Percentiles rank a stretch among this genome's conserved stretches.
Conservation (phyloP, 1,284 basidiomycete genomes). For the Sporisorium scitamineum region DNA sequence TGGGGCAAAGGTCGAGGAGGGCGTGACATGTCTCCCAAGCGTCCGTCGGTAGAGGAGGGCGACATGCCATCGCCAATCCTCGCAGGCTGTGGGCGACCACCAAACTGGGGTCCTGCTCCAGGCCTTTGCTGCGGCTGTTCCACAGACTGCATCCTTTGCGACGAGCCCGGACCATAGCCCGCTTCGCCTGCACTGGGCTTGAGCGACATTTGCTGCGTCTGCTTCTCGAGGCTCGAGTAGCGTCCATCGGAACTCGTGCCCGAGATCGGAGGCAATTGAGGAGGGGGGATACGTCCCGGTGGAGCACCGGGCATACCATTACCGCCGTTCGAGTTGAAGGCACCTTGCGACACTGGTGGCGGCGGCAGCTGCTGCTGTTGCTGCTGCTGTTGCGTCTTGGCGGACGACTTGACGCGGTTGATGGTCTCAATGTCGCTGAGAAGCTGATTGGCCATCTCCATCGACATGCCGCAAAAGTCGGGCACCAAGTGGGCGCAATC, state of each 20-base stretch:
- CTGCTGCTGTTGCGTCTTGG: constrained; percentile 45
- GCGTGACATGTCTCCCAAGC: constrained; percentile 38
- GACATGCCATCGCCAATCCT: constrained; percentile 26
- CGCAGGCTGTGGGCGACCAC: constrained; percentile 35
- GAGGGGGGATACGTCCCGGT: constrained; percentile 33
- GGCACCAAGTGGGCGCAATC: constrained; percentile 98
- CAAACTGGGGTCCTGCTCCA: constrained; percentile 33
- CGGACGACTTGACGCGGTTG: constrained; percentile 70
- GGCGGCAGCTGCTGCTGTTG: constrained; percentile 20
- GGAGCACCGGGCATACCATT: constrained; percentile 29
- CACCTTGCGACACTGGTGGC: neutral
- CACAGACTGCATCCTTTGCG: constrained; percentile 36
- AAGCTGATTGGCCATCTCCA: constrained; percentile 97
- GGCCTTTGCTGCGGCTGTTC: constrained; percentile 28
- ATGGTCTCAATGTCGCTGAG: constrained; percentile 86
- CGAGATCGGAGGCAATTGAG: constrained; percentile 25
- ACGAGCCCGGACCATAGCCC: constrained; percentile 10
- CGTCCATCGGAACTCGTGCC: constrained; percentile 25
- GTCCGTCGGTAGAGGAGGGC: constrained; percentile 20
- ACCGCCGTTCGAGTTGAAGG: constrained; percentile 22
- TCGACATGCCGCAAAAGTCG: constrained; percentile 99
- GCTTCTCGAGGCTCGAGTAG: constrained; percentile 53
- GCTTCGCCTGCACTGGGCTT: constrained; percentile 22
- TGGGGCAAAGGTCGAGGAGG: constrained; percentile 52
- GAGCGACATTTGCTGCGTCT: constrained; percentile 59